Percentiles rank a stretch among this genome's conserved stretches.
phyloP scores from a whole-genome alignment of 2,329 filamentous ascomycete species.

The Colletotrichum cereale region DNA sequence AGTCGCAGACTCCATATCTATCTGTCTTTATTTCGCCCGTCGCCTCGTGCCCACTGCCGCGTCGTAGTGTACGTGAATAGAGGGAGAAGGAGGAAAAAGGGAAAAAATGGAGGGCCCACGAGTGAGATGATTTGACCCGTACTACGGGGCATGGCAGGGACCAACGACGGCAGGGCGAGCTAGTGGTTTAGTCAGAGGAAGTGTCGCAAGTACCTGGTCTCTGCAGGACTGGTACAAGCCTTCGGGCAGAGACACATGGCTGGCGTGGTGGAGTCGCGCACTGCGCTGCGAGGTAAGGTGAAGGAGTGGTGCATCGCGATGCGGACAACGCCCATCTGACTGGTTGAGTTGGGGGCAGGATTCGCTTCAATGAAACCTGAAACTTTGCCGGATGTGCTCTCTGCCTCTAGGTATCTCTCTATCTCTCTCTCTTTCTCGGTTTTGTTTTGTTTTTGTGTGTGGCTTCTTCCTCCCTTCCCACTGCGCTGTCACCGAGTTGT shows the following conservation, averaged over 20 bases:
- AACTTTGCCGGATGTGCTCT: constrained; percentile 20
- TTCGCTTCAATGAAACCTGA: constrained; percentile 26
- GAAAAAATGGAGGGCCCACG: neutral
- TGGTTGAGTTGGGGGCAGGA: constrained; percentile 15
- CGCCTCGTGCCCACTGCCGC: constrained; percentile 18
- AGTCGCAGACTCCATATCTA: constrained; percentile 3
- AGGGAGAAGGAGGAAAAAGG: neutral
- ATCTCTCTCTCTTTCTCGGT: too few species aligned
- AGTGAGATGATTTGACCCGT: constrained; percentile 2
- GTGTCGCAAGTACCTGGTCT: constrained; percentile 31
- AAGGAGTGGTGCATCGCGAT: constrained; percentile 25
- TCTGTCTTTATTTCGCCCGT: constrained; percentile 12
- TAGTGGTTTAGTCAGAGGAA: constrained; percentile 5
- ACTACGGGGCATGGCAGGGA: constrained; percentile 10
- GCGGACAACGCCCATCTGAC: neutral
- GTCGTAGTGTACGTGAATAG: constrained; percentile 2
- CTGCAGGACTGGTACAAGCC: constrained; percentile 15
- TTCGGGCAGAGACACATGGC: constrained; percentile 38
- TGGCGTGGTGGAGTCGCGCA: constrained; percentile 9
- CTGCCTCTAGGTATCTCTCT: too few species aligned
- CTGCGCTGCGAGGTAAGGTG: neutral
- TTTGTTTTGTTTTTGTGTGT: too few species aligned
- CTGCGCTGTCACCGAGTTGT: constrained; percentile 9
- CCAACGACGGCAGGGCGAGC: constrained; percentile 23
- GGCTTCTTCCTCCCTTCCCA: neutral